Percentiles rank a stretch among this genome's conserved stretches.
phyloP scores from a whole-genome alignment of 2,329 filamentous ascomycete genomes.

The Colletotrichum tabaci region DNA sequence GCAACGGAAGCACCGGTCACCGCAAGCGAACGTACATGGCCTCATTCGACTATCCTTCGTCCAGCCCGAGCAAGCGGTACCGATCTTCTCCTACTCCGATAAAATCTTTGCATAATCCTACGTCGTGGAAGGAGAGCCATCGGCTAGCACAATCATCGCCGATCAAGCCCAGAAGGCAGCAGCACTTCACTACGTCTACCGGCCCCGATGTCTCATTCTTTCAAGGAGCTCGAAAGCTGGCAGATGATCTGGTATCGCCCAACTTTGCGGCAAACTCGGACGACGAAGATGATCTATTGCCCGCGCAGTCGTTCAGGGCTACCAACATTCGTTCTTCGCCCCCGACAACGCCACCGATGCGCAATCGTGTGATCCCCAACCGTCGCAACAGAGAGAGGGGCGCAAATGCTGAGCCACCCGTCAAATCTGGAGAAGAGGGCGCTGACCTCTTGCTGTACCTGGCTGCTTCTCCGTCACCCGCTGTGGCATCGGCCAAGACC shows the following conservation, averaged over 20 bases:
- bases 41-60: slow-evolving; percentile 69
- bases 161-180: slow-evolving; percentile 81
- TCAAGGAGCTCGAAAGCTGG: slow-evolving; percentile 77
- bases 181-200: slow-evolving; percentile 80
- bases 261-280: slow-evolving; percentile 77
- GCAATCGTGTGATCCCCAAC: slow-evolving; percentile 64
- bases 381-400: slow-evolving; percentile 65
- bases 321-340: slow-evolving; percentile 82
- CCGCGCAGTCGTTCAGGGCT: slow-evolving; percentile 79
- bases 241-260: slow-evolving; percentile 72
- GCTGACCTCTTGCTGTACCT: slow-evolving; percentile 87
- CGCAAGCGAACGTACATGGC: slow-evolving; percentile 75
- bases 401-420: slow-evolving; percentile 56
- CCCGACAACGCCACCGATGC: slow-evolving; percentile 84
- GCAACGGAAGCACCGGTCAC: slow-evolving; percentile 76
- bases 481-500: slow-evolving; percentile 68
- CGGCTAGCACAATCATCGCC: slow-evolving; percentile 89
- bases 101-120: slow-evolving; percentile 69
- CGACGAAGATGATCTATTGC: slow-evolving; percentile 87
- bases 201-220: slow-evolving; percentile 86
- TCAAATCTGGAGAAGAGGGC: slow-evolving; percentile 82
- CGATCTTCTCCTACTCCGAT: slow-evolving; percentile 75
- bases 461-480: slow-evolving; percentile 91
- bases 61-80: slow-evolving; percentile 78
- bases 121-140: slow-evolving; percentile 83